Percentiles rank a stretch among this genome's conserved stretches.
phyloP scores from a whole-genome alignment of 495 filamentous ascomycete species.

The Tuber magnatum region DNA sequence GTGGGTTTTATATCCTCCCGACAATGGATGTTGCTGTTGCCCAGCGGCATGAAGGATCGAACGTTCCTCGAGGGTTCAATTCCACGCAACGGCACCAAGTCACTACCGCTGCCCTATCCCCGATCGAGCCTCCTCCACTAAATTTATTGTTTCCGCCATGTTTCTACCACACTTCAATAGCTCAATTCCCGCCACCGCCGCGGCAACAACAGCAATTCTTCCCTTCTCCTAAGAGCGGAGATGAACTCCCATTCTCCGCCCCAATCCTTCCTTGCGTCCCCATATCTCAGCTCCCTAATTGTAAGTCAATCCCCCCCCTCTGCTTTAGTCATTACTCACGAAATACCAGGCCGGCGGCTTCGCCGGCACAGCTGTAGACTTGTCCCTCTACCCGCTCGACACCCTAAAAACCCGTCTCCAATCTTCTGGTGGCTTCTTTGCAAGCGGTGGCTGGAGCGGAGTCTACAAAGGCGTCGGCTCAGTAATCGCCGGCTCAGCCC shows the following conservation, averaged over 20 bases:
- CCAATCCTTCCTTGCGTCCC: slow-evolving; percentile 40
- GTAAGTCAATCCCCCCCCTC: slow-evolving; percentile 35
- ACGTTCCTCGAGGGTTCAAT: not conserved
- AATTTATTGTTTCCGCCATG: slow-evolving; percentile 3
- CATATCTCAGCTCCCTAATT: slow-evolving; percentile 46
- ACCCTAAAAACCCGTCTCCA: slow-evolving; percentile 91
- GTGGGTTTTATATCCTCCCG: not conserved
- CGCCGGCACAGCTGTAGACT: slow-evolving; percentile 81
- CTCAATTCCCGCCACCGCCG: not conserved
- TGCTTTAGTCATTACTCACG: slow-evolving; percentile 14
- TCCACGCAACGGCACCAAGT: too few relatives aligned
- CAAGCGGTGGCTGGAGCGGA: slow-evolving; percentile 65
- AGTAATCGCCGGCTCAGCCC: slow-evolving; percentile 81
- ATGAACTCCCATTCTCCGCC: slow-evolving; percentile 23
- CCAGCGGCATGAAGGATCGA: not conserved
- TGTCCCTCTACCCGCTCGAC: slow-evolving; percentile 84
- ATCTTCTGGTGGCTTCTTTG: slow-evolving; percentile 69
- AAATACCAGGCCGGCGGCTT: slow-evolving; percentile 58
- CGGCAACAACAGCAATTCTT: not conserved
- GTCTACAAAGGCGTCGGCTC: slow-evolving; percentile 65
- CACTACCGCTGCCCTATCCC: not conserved
- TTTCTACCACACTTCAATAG: not conserved
- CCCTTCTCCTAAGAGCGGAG: slow-evolving; percentile 5
- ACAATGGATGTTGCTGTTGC: not conserved
- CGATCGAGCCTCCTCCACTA: slow-evolving; percentile 22